Base-by-base conservation (phyloP, 1,284 basidiomycete species). In the Mycena sp. region DNA sequence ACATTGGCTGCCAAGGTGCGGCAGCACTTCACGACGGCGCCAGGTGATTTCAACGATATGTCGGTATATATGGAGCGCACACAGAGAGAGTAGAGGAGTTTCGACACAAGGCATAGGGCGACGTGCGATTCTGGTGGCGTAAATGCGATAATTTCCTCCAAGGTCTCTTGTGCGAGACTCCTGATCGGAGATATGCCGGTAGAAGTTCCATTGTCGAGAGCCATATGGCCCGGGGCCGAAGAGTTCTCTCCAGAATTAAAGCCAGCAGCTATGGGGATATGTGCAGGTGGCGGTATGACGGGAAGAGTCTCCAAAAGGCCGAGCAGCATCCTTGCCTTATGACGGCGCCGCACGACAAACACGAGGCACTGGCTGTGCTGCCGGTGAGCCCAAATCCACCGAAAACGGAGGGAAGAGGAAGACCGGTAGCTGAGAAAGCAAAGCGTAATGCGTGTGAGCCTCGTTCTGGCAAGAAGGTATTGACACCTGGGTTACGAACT, bases 131-230 rank as follows among this genome's bases (percentile, higher is more conserved):
- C 54, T 30, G 69, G 54, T 32, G 73, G 67, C 7, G 72, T 70
- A 43, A 72, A 66, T 28, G 72, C 69, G 44, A 76, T 69, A 55
- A 77, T 74, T 61, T 72, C 67, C 61, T 78, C 73, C 43, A 77
- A 62, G 21, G 77, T 70, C 58, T 80, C 78, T 46, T 72, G 49
- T 9, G 78, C 76, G 64, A 80, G 72, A 49, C 69, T 45, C 30
- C 30, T 51, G 37, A 65, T 65, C 38, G 64, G 55, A 10, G 64
- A 58, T 38, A 40, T 28, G n/a, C n/a, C n/a, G n/a, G n/a, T n/a
- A 23, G 23, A 16, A 4, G 35, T 21, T 29, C 17, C 32, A 41
- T 17, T 30, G 4, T 46, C 44, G 37, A 29, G 44, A 56, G 61
- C 61, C 61, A 63, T 63, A 59, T 44, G 52, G 61, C 64, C 61